Evolutionary conservation across 129 eudicot species (phyloP).

Genomic region (Lactuca sativa): DNA sequence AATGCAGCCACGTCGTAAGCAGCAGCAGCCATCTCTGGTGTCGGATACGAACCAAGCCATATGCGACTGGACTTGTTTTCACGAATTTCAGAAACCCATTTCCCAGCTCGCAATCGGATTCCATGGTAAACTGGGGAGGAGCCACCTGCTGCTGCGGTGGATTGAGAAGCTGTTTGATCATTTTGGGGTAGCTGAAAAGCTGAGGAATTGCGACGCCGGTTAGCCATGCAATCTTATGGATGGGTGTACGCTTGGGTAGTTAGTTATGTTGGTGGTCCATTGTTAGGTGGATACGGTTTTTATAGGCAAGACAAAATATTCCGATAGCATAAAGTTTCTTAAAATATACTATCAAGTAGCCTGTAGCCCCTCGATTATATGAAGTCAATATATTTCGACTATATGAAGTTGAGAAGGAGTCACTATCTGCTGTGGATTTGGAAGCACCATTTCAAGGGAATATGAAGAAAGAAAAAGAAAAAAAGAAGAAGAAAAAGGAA

Average conservation of each 20-base stretch:
- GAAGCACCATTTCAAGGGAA: too few relatives aligned
- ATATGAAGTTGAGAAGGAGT: too few relatives aligned
- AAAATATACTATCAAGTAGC: too few relatives aligned
- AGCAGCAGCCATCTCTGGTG: constrained; percentile 56
- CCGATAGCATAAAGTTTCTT: too few relatives aligned
- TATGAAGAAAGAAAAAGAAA: too few relatives aligned
- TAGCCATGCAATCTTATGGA: constrained; percentile 19
- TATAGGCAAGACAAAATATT: not conserved
- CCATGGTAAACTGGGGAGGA: constrained; percentile 41
- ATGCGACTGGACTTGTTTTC: constrained; percentile 42
- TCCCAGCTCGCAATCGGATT: constrained; percentile 42
- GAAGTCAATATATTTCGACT: too few relatives aligned
- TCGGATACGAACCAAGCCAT: constrained; percentile 50
- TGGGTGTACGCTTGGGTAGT: not conserved
- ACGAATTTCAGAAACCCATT: constrained; percentile 52
- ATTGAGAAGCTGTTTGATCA: constrained; percentile 1
- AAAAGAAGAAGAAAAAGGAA: too few relatives aligned
- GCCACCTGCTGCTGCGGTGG: constrained; percentile 36
- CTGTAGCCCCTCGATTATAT: too few relatives aligned
- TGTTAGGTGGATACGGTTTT: not conserved
- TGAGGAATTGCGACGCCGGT: constrained; percentile 20
- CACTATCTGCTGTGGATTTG: too few relatives aligned
- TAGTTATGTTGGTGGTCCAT: constrained; percentile 2
- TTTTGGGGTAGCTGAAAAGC: constrained; percentile 25
- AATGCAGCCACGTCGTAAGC: constrained; percentile 54